These are phyloP conservation scores for Candida namnaoensis DNA, from an alignment of 805 yeast genomes.

Conservation along the genomic window DNA sequence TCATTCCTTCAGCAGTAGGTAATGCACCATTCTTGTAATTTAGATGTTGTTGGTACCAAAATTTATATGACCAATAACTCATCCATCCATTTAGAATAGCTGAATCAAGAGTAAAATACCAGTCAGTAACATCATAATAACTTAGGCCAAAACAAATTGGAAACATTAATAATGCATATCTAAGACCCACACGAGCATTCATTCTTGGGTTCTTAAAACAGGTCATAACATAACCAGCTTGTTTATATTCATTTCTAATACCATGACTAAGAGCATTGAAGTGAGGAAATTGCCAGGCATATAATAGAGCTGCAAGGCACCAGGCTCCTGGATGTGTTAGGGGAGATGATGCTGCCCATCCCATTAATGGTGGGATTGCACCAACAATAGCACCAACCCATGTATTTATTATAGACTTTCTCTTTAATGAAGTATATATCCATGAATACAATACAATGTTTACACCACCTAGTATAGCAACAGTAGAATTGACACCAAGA, in stretches of 20 bases:
- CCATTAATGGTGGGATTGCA: constrained; percentile 98
- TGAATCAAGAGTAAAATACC: constrained; percentile 74
- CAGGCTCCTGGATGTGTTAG: constrained; percentile 86
- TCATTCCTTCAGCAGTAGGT: constrained; percentile 47
- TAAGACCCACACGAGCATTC: constrained; percentile 86
- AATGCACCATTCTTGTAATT: constrained; percentile 37
- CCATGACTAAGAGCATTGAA: constrained; percentile 88
- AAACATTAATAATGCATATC: constrained; percentile 89
- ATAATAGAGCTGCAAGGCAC: constrained; percentile 82
- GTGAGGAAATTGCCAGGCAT: constrained; percentile 99
- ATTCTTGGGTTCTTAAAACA: constrained; percentile 87
- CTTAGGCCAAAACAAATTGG: constrained; percentile 83
- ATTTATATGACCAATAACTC: constrained; percentile 65
- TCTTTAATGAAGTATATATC: constrained; percentile 83
- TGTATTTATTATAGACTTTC: constrained; percentile 79
- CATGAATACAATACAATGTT: constrained; percentile 85
- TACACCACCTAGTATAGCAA: constrained; percentile 68
- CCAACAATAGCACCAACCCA: constrained; percentile 99
- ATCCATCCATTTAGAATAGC: constrained; percentile 82
- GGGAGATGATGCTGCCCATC: constrained; percentile 92
- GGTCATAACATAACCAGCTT: constrained; percentile 97
- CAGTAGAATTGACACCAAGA: constrained; percentile 79
- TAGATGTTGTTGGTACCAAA: constrained; percentile 75
- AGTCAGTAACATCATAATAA: constrained; percentile 75
- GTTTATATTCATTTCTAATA: constrained; percentile 77